These are phyloP conservation scores for Apium graveolens DNA, from an alignment of 129 eudicot genomes.

Conservation along the genomic window DNA sequence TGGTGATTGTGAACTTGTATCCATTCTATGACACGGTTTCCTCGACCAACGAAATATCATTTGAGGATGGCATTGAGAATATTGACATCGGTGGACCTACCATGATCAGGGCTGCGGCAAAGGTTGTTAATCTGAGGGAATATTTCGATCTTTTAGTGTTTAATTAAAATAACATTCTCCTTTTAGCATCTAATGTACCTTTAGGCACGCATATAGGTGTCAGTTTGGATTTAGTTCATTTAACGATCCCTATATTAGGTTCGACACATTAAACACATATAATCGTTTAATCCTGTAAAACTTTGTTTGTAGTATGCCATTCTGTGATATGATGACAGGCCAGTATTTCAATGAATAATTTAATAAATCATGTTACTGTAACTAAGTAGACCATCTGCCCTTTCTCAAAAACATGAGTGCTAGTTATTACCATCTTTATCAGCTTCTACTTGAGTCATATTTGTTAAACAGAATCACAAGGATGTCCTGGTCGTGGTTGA, in stretches of 20 bases:
- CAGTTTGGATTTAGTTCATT: neutral
- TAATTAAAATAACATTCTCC: neutral
- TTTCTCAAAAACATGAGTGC: neutral
- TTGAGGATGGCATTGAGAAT: slow-evolving; percentile 94
- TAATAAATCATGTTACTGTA: neutral
- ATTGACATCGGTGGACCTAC: slow-evolving; percentile 99
- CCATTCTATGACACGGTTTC: slow-evolving; percentile 91
- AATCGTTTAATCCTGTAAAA: neutral
- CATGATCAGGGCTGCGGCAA: slow-evolving; percentile 98
- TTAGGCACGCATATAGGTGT: neutral
- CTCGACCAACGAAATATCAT: slow-evolving; percentile 46
- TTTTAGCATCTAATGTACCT: neutral
- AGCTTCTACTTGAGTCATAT: neutral
- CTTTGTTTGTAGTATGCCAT: neutral
- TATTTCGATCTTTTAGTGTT: neutral
- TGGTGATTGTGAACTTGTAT: slow-evolving; percentile 88
- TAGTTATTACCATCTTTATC: neutral
- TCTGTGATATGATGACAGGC: neutral
- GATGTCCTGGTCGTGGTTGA: slow-evolving; percentile 97
- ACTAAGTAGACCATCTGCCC: neutral
- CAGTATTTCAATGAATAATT: neutral
- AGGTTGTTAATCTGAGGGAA: slow-evolving; percentile 35
- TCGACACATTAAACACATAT: neutral
- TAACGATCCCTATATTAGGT: neutral
- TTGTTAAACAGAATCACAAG: slow-evolving; percentile 67